A percentile compares a stretch with the other conserved stretches of the same genome.
Conservation (phyloP, 345 rosid genomes). For the Physaria fendleri region DNA sequence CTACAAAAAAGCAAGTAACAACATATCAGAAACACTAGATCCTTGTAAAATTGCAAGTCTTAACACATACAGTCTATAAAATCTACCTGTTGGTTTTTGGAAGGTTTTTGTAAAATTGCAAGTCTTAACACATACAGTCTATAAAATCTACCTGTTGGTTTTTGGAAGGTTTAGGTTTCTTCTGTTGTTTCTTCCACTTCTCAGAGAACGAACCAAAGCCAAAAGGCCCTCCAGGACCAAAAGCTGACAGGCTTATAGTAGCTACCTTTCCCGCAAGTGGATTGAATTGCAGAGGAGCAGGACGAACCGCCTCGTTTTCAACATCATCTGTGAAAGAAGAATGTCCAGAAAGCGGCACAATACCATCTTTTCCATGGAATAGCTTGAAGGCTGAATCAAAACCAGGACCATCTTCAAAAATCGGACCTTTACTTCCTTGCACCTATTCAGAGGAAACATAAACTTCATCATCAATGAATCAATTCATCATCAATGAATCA, state of each 20-base stretch:
- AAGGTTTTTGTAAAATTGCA: no score
- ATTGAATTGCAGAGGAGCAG: constrained; percentile 53
- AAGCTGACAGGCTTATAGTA: constrained; percentile 71
- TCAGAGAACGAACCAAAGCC: constrained; percentile 61
- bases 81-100: constrained; percentile 56
- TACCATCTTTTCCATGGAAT: constrained; percentile 84
- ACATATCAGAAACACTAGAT: neutral
- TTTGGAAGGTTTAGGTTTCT: constrained; percentile 47
- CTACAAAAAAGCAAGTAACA: constrained; percentile 30
- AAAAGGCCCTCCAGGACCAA: constrained; percentile 74
- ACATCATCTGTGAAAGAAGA: constrained; percentile 24
- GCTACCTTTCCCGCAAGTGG: constrained; percentile 67
- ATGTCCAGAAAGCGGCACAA: constrained; percentile 58
- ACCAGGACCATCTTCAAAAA: constrained; percentile 82
- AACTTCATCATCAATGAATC: neutral
- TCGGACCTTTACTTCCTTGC: constrained; percentile 69
- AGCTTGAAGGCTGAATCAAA: constrained; percentile 66
- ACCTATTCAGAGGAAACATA: constrained; percentile 18
- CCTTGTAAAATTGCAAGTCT: neutral
- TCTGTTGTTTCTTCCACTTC: constrained; percentile 59
- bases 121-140: neutral
- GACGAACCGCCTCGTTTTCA: constrained; percentile 22
- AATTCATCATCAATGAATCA: no score
- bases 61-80: neutral
- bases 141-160: constrained; percentile 49